Base-by-base conservation (phyloP, 805 yeast genomes). In the Yamadazyma sp. region DNA sequence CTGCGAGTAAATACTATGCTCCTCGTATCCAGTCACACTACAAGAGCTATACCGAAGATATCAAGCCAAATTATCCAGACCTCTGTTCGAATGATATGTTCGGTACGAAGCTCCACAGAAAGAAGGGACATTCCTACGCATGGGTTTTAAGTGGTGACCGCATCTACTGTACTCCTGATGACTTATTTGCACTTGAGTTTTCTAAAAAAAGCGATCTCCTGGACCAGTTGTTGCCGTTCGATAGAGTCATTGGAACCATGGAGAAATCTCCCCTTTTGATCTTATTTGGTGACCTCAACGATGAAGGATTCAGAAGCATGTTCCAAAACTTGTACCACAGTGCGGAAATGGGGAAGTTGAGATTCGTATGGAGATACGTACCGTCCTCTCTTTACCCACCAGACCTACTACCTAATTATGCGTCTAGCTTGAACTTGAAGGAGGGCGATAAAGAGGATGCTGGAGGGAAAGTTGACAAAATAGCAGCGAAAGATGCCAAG, bases 151-250 rank as follows among this genome's bases (percentile, higher is more conserved):
- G 70, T 45, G 78, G 81, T 41, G 75, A 75, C 33, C 66, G 68
- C 17, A 55, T 71, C 2, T 82, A 81, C 52, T 80, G 89, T 49
- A 75, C 82, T 7, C 64, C 81, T 3, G 85, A 78, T 38, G 95
- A 84, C 40, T 73, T 88, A 1, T 93, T 77, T 57, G 95, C 96
- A 3, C 67, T 93, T 40, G 82, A 83, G 55, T 75, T 87, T 0
- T 65, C 66, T 17, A 61, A 64, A n/a, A 49, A 54, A 5, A 36
- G 50, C 2, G 50, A 42, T 14, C 10, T 46, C 14, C 37, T 34
- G 40, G 32, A 33, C 6, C 46, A 41, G 2, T 52, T 58, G 1
- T 30, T 62, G 3, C 67, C 77, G 0, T 73, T 75, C 43, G 97
- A 91, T 51, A 68, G 88, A 40, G 63, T 83, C 0, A 67, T 86